Base-by-base conservation (phyloP, 805 yeast species). In the Schwanniomyces occidentalis region DNA sequence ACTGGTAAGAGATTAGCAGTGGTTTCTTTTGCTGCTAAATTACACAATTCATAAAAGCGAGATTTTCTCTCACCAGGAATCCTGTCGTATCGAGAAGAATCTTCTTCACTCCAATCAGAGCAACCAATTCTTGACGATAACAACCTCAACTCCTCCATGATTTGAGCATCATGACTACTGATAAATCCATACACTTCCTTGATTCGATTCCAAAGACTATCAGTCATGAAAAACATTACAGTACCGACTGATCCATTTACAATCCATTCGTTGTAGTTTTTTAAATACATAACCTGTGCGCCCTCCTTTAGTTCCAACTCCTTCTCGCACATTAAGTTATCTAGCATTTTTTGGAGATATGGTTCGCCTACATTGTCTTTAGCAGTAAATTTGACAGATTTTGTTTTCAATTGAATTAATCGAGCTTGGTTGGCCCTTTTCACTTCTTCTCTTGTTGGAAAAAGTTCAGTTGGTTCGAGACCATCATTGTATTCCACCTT, bases 211-310 rank as follows among this genome's bases (percentile, higher is more conserved):
- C 52, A 46, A 44, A 55, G 29, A 9, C 38, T 42, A 6, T 34
- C 41, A 2, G 60, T 53, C 31, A 73, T 59, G 44, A 84, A 81
- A 12, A 73, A 79, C 6, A 78, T 46, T 1, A 93, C 82, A 24
- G 71, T 77, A 0, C 99, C 99, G 24, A 91, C 66, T 0, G 96
- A 78, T 3, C 99, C 99, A 61, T 93, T 93, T 25, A 93, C 98
- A 24, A 93, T 65, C 2, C 69, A 62, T 7, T 78, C 83, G 44
- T 86, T 90, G 18, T 75, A 71, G 55, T 93, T 93, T 49, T 85
- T 87, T 45, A 93, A 63, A 72, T 87, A 80, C 96, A 93, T 90
- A 2, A 93, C 97, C 58, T 93, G 99, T 0, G 96, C 95, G 23
- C 87, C 88, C 35, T 77, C 80, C 56, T 90, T 91, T 44, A 93